Conservation (phyloP, 768 basidiomycete genomes). For the Trametopsis cervina region DNA sequence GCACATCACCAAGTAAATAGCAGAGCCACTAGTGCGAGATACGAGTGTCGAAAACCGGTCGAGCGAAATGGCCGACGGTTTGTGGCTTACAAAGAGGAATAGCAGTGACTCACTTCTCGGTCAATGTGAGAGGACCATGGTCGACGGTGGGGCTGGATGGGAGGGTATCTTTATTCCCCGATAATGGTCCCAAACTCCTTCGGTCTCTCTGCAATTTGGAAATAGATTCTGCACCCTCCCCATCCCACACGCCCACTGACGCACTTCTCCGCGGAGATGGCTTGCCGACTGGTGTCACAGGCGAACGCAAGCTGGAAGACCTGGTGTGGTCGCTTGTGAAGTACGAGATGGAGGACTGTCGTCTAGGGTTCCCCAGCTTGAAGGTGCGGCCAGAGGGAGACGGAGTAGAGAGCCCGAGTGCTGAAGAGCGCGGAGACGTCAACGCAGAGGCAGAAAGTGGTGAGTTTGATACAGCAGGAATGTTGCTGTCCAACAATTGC, state of each 20-base stretch:
- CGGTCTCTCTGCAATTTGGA: conserved; percentile 22
- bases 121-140: conserved; percentile 47
- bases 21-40: no score
- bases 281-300: conserved; percentile 3
- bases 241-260: conserved; percentile 15
- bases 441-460: conserved; percentile 23
- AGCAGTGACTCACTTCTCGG: conserved; percentile 58
- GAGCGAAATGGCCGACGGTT: not conserved
- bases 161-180: conserved; percentile 3
- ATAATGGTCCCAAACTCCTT: conserved; percentile 21
- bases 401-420: conserved; percentile 17
- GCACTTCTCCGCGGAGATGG: conserved; percentile 16
- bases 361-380: conserved; percentile 22
- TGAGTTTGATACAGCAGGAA: no score
- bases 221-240: conserved; percentile 3
- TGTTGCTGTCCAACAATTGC: conserved; percentile 36
- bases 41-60: no score
- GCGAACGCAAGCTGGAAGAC: conserved; percentile 18
- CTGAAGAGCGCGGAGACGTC: conserved; percentile 17
- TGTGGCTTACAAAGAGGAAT: not conserved
- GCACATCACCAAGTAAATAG: not conserved
- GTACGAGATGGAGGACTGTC: conserved; percentile 53
- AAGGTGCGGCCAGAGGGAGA: conserved; percentile 17
- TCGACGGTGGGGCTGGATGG: conserved; percentile 12
- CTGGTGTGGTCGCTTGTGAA: conserved; percentile 26